Evolutionary conservation across 805 yeast species (phyloP).

Genomic region (Monosporozyma aerobia): DNA sequence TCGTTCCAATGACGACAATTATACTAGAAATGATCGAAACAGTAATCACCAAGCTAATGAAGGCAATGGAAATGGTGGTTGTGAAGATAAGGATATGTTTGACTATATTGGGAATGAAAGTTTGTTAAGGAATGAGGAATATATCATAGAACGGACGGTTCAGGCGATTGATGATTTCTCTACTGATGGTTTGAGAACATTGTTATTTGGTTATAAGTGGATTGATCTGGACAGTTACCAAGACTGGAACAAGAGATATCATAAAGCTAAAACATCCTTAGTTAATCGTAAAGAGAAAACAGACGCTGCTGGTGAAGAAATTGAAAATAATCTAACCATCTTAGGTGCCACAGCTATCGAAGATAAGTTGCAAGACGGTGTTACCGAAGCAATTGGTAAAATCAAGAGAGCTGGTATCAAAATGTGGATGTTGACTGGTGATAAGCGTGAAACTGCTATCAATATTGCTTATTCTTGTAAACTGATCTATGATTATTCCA

Average conservation of each 20-base stretch:
- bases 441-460: constrained; percentile 94
- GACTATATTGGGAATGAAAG: constrained; percentile 44
- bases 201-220: constrained; percentile 75
- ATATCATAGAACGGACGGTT: constrained; percentile 70
- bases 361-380: constrained; percentile 95
- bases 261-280: constrained; percentile 69
- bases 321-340: constrained; percentile 62
- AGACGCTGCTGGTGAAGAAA: constrained; percentile 59
- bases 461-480: constrained; percentile 94
- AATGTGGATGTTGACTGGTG: constrained; percentile 98
- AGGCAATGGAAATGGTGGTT: not conserved
- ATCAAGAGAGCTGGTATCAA: constrained; percentile 87
- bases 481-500: constrained; percentile 84
- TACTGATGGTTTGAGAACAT: constrained; percentile 87
- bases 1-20: constrained; percentile 18
- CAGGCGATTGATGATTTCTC: constrained; percentile 92
- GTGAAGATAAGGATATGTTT: constrained; percentile 10
- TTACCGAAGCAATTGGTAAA: constrained; percentile 87
- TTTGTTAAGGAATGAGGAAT: constrained; percentile 61
- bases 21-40: not conserved
- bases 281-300: constrained; percentile 55
- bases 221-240: constrained; percentile 49
- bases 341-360: constrained; percentile 96
- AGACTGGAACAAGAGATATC: constrained; percentile 58
- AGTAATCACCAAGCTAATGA: not conserved